phyloP scores from a whole-genome alignment of 1,284 basidiomycete species.

The Hortiboletus rubellus region DNA sequence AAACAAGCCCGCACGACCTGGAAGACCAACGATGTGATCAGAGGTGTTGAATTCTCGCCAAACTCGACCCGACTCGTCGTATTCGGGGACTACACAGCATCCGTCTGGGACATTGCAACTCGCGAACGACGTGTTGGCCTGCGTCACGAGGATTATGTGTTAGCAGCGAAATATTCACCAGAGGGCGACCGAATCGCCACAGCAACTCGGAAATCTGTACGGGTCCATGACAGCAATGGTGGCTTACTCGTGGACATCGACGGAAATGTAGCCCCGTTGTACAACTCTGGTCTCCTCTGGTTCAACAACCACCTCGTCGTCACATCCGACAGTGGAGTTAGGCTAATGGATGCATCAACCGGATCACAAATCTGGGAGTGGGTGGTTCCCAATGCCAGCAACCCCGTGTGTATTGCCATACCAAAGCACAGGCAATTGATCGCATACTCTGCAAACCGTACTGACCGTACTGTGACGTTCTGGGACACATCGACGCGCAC shows the following conservation, averaged over 20 bases:
- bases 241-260: not conserved
- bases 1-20: not conserved
- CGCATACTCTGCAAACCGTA: not conserved
- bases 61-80: not conserved
- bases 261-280: not conserved
- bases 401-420: not conserved
- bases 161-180: slow-evolving; percentile 4
- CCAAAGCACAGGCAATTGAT: not conserved
- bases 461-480: not conserved
- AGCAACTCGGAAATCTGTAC: not conserved
- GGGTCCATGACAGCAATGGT: not conserved
- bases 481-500: not conserved
- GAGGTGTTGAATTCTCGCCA: slow-evolving; percentile 4
- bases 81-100: not conserved
- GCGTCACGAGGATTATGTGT: not conserved
- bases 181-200: slow-evolving; percentile 5
- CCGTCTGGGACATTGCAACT: not conserved
- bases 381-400: not conserved
- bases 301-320: not conserved
- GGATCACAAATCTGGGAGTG: not conserved
- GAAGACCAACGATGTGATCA: no score
- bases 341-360: not conserved
- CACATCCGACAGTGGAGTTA: not conserved
- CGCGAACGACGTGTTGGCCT: not conserved
- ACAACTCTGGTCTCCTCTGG: slow-evolving; percentile 1